Base-by-base conservation (phyloP, 2,329 filamentous ascomycete species). In the Hawksworthiomyces lignivorus region DNA sequence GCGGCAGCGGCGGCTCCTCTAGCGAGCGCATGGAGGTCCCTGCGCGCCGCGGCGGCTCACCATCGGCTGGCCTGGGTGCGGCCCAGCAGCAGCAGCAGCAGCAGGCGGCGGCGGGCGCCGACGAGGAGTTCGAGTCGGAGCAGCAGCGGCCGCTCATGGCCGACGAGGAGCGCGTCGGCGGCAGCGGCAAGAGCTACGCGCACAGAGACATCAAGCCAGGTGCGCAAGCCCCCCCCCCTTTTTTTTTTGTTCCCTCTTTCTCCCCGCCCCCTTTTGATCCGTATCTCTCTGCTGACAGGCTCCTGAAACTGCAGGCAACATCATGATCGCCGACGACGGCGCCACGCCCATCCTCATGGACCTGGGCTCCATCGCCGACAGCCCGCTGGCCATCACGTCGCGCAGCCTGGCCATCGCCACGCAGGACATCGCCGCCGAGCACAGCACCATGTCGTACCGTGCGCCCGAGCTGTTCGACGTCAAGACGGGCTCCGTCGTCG, bases 401-500 rank as follows among this genome's bases (percentile, higher is more conserved):
- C 82, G 90, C 47, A 94, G 87, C 3, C 74, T 94, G 41, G 92
- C 92, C 33, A 78, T 98, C 36, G 87, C 89, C 40, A 85, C 94
- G 27, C 92, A 97, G 65, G 92, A 98, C 62, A 85, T 80, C 30
- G 92, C 92, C 18, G 92, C 90, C 41, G 92, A 98, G 62, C 90
- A 97, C 70, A 90, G 82, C 50, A 98, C 92, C 30, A 97, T 98
- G 90, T 89, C 92, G 0, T 98, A 98, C 67, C 87, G 92, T 46
- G 92, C 92, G 2, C 92, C 92, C 0, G 92, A 98, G 64, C 80
- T 98, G 47, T 98, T 98, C 63, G 92, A 98, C 61, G 92, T 97
- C 43, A 94, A 94, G 65, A 96, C 88, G 4, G 90, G 87, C 48
- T 82, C 83, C 36, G 78, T 87, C 38, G 84, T 98, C 56, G 92